Base-by-base conservation (phyloP, 257 asterid species). In the Ajuga chamaepitys region DNA sequence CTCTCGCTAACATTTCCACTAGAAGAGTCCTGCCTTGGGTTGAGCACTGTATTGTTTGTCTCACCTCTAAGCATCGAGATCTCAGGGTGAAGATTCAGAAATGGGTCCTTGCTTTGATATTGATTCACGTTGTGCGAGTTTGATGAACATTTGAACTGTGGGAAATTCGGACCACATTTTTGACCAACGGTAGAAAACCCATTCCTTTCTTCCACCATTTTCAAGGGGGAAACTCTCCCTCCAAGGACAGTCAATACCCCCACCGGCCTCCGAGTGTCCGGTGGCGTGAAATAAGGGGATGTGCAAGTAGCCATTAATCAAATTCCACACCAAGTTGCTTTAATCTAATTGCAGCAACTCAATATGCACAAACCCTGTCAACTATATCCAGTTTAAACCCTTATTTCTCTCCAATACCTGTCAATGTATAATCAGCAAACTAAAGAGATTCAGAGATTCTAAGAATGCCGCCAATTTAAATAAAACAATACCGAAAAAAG, bases 31-130 rank as follows among this genome's bases (percentile, higher is more conserved):
- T 80, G 83, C 57, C 77, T 77, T 0, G 82, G 83, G 74, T 80
- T 80, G 58, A 78, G 28, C 24, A 70, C 45, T 12, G 78, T 76
- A 50, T 74, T 62, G 77, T 62, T 85, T 11, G 83, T 70, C 76
- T 89, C 96, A 9, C 99, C 96, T 75, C 95, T 79, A 58, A 90
- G 96, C 87, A 94, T 68, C 0, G 95, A 82, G 66, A 90, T 77
- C 85, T 94, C 99, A 0, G 99, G 95, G 59, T 94, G 97, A 21
- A 82, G 75, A 80, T 85, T 88, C 63, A 88, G 86, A 80, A 94
- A 88, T 0, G 95, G 83, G 42, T 90, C 96, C 82, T 79, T 90
- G 70, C 75, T 82, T 28, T 82, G 87, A 80, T 75, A 83, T 41
- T 84, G 87, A 67, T 83, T 80, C 42, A 86, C 81, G 68, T 80